Percentiles rank a stretch among this genome's conserved stretches.
These are phyloP conservation scores for Aspergillus tanneri DNA, from an alignment of 2,329 filamentous ascomycete species.

Conservation along the genomic window DNA sequence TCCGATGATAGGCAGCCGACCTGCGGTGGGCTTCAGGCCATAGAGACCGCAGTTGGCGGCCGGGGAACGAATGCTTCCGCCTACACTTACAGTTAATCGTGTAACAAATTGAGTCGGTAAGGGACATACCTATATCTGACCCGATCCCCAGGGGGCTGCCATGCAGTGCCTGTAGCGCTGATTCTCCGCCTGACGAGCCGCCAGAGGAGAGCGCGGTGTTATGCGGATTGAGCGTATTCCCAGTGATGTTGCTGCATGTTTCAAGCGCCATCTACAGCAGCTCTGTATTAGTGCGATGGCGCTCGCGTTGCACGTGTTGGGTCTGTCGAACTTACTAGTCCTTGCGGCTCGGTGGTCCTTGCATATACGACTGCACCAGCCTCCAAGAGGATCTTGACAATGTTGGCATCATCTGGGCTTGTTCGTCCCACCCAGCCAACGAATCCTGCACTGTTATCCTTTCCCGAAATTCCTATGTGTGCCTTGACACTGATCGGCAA, in stretches of 20 bases:
- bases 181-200: constrained; percentile 26
- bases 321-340: constrained; percentile 9
- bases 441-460: constrained; percentile 27
- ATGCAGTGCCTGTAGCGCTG: constrained; percentile 22
- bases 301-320: too few species aligned
- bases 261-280: constrained; percentile 29
- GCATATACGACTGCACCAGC: constrained; percentile 34
- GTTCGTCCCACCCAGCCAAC: constrained; percentile 28
- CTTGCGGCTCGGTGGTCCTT: constrained; percentile 32
- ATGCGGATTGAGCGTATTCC: constrained; percentile 25
- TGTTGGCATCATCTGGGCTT: constrained; percentile 23
- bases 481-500: constrained; percentile 52
- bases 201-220: constrained; percentile 24
- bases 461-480: constrained; percentile 26
- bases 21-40: constrained; percentile 23
- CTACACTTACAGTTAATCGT: not conserved
- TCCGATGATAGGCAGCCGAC: constrained; percentile 21
- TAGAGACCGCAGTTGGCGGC: constrained; percentile 27
- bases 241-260: constrained; percentile 32
- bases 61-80: constrained; percentile 27
- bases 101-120: not conserved
- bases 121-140: constrained; percentile 20
- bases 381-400: constrained; percentile 28
- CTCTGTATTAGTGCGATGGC: not conserved
- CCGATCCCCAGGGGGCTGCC: constrained; percentile 26